phyloP scores from a whole-genome alignment of 1,139 yeast genomes.

The Saccharomycopsis hybrid region DNA sequence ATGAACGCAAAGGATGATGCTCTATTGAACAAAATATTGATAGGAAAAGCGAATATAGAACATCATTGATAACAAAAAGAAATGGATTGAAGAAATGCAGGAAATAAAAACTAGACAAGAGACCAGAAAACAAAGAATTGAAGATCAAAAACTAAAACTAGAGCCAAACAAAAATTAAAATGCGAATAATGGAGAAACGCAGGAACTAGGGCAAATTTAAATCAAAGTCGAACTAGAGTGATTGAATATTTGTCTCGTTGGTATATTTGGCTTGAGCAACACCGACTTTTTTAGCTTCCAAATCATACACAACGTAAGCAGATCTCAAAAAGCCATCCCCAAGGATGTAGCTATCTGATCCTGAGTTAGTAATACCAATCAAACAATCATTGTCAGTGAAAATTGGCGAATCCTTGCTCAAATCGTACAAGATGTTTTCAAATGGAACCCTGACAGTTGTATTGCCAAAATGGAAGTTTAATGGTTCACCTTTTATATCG shows the following conservation, averaged over 20 bases:
- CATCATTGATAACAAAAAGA: no score
- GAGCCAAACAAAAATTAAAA: no score
- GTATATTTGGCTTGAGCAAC: slow-evolving; percentile 43
- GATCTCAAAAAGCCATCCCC: slow-evolving; percentile 74
- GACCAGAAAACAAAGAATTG: no score
- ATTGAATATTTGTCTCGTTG: slow-evolving; percentile 4
- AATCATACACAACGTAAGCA: slow-evolving; percentile 73
- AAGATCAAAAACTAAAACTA: no score
- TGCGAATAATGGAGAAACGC: no score
- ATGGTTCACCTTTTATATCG: slow-evolving; percentile 23
- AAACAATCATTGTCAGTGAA: slow-evolving; percentile 28
- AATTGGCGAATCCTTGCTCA: slow-evolving; percentile 14
- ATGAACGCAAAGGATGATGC: no score
- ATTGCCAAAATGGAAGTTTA: slow-evolving; percentile 48
- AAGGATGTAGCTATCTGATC: slow-evolving; percentile 34
- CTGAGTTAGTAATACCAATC: slow-evolving; percentile 30
- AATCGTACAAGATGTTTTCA: slow-evolving; percentile 31
- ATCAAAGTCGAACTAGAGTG: no score
- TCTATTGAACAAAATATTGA: no score
- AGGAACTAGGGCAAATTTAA: no score
- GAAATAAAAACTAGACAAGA: no score
- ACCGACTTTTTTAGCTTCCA: slow-evolving; percentile 49
- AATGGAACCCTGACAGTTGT: slow-evolving; percentile 41
- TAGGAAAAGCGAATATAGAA: no score
- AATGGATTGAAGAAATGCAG: no score